A percentile compares a stretch with the other conserved stretches of the same genome.
Conservation (phyloP, 768 basidiomycete genomes). For the Fibroporia radiculosa region DNA sequence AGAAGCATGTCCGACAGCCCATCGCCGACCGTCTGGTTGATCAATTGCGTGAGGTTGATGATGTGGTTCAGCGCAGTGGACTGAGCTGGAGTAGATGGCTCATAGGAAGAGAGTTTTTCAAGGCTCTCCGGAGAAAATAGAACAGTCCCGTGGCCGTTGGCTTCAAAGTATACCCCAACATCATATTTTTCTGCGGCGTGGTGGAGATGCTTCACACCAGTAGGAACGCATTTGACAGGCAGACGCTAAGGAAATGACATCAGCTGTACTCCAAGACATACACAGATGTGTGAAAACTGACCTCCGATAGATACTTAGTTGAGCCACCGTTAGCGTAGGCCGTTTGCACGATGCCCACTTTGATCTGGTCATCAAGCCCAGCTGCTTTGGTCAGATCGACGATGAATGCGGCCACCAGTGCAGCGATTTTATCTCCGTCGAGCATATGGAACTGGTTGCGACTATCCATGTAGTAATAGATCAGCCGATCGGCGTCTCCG, state of each 20-base stretch:
- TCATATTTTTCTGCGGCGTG: constrained; percentile 93
- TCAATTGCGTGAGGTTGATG: constrained; percentile 68
- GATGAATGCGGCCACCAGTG: constrained; percentile 87
- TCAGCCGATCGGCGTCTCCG: constrained; percentile 94
- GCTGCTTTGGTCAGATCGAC: constrained; percentile 82
- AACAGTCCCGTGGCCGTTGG: constrained; percentile 97
- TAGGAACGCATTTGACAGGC: constrained; percentile 90
- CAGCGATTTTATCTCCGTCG: constrained; percentile 97
- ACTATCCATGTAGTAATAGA: constrained; percentile 89
- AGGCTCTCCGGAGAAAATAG: constrained; percentile 80
- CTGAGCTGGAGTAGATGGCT: constrained; percentile 79
- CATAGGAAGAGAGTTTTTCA: constrained; percentile 47
- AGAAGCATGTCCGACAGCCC: constrained; percentile 93
- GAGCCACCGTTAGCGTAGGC: constrained; percentile 98
- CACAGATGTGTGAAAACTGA: constrained; percentile 29
- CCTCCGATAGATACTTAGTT: constrained; percentile 83
- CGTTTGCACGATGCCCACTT: constrained; percentile 95
- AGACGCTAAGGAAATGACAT: constrained; percentile 49
- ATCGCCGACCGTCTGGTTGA: constrained; percentile 98
- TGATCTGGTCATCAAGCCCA: constrained; percentile 67
- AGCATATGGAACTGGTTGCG: constrained; percentile 78
- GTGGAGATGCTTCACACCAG: constrained; percentile 97
- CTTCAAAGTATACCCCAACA: constrained; percentile 99
- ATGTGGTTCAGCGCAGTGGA: constrained; percentile 74
- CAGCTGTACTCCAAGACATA: background rate